A percentile compares a stretch with the other conserved stretches of the same genome.
Evolutionary conservation across 768 basidiomycete species (phyloP).

Genomic region (Mycena venus): DNA sequence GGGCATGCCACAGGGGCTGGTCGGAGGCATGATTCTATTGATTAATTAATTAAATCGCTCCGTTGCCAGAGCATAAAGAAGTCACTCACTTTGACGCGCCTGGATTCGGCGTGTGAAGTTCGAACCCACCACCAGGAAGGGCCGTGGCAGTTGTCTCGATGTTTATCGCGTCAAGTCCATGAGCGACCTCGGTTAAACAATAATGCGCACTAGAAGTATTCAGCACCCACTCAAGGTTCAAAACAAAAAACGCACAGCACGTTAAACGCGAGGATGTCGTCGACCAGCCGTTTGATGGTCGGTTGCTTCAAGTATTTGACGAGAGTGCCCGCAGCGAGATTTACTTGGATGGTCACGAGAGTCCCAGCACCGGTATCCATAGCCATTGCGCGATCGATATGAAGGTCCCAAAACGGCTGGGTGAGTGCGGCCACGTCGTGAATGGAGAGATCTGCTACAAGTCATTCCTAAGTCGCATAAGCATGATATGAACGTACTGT

Average conservation of each 20-base stretch:
- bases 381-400: not conserved
- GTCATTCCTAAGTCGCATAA: not conserved
- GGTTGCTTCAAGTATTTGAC: not conserved
- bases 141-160: constrained; percentile 73
- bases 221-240: not conserved
- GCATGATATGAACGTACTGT: not conserved
- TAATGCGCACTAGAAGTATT: not conserved
- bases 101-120: constrained; percentile 68
- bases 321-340: constrained; percentile 17
- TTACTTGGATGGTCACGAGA: constrained; percentile 12
- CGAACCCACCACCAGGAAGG: constrained; percentile 59
- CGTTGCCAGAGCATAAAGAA: not conserved
- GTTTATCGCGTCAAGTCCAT: constrained; percentile 72
- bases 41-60: not conserved
- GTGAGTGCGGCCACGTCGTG: not conserved
- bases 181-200: constrained; percentile 48
- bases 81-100: constrained; percentile 68
- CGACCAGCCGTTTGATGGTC: not conserved
- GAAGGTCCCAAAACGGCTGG: constrained; percentile 8
- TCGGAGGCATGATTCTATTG: constrained; percentile 13
- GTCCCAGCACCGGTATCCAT: constrained; percentile 11
- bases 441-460: not conserved
- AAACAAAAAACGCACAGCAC: not conserved
- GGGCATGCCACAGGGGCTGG: constrained; percentile 5
- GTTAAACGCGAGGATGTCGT: constrained; percentile 2